Conservation (phyloP, 352 stramenopile genomes). For the Phytopythium litorale region DNA sequence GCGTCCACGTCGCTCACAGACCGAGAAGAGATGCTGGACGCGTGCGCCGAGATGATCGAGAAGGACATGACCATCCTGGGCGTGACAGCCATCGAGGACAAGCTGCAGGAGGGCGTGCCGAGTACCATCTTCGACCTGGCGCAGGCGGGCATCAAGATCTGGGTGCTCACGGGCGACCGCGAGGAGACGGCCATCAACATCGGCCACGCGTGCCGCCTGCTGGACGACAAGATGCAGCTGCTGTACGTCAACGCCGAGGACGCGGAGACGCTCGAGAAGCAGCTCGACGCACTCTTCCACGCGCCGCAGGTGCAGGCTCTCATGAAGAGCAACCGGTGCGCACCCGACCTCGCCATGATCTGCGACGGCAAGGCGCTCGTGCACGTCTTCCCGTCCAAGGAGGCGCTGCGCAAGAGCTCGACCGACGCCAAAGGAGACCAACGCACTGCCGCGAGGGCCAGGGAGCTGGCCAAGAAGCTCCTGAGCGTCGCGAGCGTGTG, state of each 20-base stretch:
- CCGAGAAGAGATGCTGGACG: constrained; percentile 44
- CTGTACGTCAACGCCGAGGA: constrained; percentile 60
- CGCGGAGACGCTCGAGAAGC: constrained; percentile 29
- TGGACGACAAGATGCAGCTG: constrained; percentile 66
- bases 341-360: constrained; percentile 56
- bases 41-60: constrained; percentile 64
- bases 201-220: constrained; percentile 80
- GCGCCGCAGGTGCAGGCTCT: constrained; percentile 40
- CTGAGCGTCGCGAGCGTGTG: constrained; percentile 48
- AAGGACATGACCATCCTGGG: constrained; percentile 82
- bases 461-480: constrained; percentile 38
- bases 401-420: constrained; percentile 34
- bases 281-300: constrained; percentile 44
- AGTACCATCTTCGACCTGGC: constrained; percentile 90
- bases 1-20: constrained; percentile 49
- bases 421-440: background rate
- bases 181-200: constrained; percentile 98
- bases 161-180: constrained; percentile 98
- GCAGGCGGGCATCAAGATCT: constrained; percentile 96
- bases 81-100: constrained; percentile 96
- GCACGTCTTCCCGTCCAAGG: constrained; percentile 60
- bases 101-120: constrained; percentile 93
- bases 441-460: constrained; percentile 11
- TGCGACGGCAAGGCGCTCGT: constrained; percentile 65
- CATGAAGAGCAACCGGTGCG: constrained; percentile 24